phyloP scores from a whole-genome alignment of 306 rosid species.

The Geum urbanum region DNA sequence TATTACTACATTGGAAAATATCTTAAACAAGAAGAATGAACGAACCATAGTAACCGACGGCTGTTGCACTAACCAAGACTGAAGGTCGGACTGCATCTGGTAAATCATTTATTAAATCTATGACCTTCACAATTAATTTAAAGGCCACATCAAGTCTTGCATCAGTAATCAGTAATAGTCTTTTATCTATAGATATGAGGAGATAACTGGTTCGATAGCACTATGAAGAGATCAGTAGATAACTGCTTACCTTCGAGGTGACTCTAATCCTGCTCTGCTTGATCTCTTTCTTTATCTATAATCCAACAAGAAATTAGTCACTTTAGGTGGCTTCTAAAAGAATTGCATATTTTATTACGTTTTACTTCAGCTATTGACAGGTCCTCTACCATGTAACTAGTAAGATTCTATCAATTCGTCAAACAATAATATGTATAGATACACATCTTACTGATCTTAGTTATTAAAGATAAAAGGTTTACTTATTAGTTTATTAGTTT shows the following conservation, averaged over 20 bases:
- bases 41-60: conserved; percentile 94
- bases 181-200: too few relatives aligned
- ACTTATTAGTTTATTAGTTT: not conserved
- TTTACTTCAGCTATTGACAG: not conserved
- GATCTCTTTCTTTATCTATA: conserved; percentile 86
- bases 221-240: not conserved
- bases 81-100: conserved; percentile 67
- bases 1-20: conserved; percentile 2
- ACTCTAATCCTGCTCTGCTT: conserved; percentile 85
- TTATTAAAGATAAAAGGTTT: not conserved
- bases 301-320: conserved; percentile 18
- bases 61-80: conserved; percentile 91
- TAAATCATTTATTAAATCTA: conserved; percentile 66
- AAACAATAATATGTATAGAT: not conserved
- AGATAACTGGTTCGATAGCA: not conserved
- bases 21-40: conserved; percentile 5
- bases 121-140: conserved; percentile 57
- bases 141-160: conserved; percentile 12
- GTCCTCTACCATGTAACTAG: not conserved
- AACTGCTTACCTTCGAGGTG: conserved; percentile 73
- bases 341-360: not conserved
- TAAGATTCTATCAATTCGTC: not conserved
- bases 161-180: not conserved
- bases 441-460: not conserved
- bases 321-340: conserved; percentile 11